Evolutionary conservation across 208 protist species (phyloP), one percentile per base, ranked within the genome.

Genomic region (Acanthamoeba divionensis): DNA sequence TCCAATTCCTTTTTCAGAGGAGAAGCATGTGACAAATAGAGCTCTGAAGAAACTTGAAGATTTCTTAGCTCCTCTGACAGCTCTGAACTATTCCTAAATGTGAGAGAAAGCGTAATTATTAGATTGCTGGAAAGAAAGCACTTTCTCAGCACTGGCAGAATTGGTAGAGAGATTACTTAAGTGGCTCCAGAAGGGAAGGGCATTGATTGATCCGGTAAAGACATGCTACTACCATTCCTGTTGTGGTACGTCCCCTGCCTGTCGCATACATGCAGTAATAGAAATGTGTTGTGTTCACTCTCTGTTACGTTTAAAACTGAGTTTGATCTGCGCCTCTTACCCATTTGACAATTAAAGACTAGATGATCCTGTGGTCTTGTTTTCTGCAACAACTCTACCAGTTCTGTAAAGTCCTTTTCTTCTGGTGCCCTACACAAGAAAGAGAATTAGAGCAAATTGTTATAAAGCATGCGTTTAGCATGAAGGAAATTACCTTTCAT

Each of bases 291-390:
- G n/a, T n/a, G n/a, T n/a, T n/a, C n/a, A n/a, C n/a, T n/a, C n/a
- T n/a, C n/a, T n/a, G n/a, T 60, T 60, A 18, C 18, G 52, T n/a
- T 24, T 24, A 18, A 60, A 60, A 60, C 18, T 60, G 52, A 60
- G 52, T 60, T 60, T 60, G 52, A 60, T n/a, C n/a, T 18, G 52
- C n/a, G 52, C 52, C 18, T 24, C 18, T 24, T 38, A 66, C 77
- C 80, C 80, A 89, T 89, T 48, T 89, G 80, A 79, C 80, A 89
- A 26, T 89, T 89, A 45, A 67, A 89, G 9, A 89, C 44, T 21
- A 89, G 26, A 48, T 71, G 57, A 15, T 67, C 60, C 13, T 57
- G 13, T 29, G 31, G 60, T 13, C 36, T 57, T 24, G 73, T 24
- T 5, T 18, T 0, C 54, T 33, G 36, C 60, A 89, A 63, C 36